These are phyloP conservation scores for Ambrosia hybrid DNA, from an alignment of 140 eudicot genomes.

Conservation along the genomic window DNA sequence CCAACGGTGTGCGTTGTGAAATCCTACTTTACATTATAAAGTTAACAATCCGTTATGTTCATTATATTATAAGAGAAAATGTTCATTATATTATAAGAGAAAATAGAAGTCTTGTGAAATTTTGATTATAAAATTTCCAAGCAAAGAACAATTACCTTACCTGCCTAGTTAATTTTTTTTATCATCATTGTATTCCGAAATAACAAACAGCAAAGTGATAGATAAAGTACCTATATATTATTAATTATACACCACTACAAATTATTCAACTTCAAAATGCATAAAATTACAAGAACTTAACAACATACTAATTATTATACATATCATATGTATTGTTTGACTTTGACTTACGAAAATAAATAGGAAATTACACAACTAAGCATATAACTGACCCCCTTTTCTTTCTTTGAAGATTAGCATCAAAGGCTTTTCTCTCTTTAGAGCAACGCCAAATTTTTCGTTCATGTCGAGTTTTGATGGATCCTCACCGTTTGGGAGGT, in stretches of 20 bases:
- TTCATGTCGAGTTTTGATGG: conserved; percentile 11
- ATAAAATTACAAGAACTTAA: background rate
- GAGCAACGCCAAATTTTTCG: background rate
- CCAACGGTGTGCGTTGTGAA: too few species aligned
- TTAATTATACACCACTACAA: background rate
- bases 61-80: too few species aligned
- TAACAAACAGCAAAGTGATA: background rate
- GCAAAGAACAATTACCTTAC: background rate
- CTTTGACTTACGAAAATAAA: background rate
- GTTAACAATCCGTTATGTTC: too few species aligned
- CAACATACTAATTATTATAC: background rate
- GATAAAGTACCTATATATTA: background rate
- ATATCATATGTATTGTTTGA: background rate
- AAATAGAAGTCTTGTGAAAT: too few species aligned
- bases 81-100: background rate
- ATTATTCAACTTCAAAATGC: background rate
- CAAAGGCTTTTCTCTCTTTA: background rate
- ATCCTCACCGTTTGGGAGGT: background rate
- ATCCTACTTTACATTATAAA: too few species aligned
- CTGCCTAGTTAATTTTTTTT: background rate
- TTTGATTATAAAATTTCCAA: too few species aligned
- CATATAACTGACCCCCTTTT: background rate
- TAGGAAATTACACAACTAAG: background rate
- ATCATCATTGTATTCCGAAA: background rate
- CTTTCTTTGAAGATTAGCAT: background rate